These are phyloP conservation scores for Limonium bicolor DNA, from an alignment of 148 eudicot species.

Conservation along the genomic window DNA sequence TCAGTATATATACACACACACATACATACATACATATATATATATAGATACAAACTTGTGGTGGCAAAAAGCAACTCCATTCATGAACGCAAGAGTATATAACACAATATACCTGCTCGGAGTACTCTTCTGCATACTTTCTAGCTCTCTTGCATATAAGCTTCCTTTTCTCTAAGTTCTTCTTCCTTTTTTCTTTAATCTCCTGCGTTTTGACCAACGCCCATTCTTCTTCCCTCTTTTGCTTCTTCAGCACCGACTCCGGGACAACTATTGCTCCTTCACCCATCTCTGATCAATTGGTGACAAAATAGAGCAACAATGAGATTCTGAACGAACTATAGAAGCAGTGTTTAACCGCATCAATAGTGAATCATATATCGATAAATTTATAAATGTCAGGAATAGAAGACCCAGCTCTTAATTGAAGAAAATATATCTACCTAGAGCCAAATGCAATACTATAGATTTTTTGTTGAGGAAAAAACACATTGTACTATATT, in stretches of 20 bases:
- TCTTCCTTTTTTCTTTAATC: conserved; percentile 27
- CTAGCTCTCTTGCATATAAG: conserved; percentile 47
- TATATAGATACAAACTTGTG: no score
- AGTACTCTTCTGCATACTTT: conserved; percentile 59
- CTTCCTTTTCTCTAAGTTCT: conserved; percentile 56
- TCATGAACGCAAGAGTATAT: background rate
- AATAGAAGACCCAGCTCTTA: no score
- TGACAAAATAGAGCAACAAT: no score
- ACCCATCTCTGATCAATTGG: conserved; percentile 34
- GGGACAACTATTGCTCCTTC: conserved; percentile 41
- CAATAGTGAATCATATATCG: no score
- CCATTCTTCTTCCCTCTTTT: conserved; percentile 72
- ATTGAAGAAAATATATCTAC: no score
- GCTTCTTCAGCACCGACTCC: conserved; percentile 80
- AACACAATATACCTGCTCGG: conserved; percentile 22
- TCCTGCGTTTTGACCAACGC: conserved; percentile 43
- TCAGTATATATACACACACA: background rate
- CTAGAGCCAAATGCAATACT: no score
- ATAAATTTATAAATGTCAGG: no score
- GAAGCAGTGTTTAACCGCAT: no score
- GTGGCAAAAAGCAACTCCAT: background rate
- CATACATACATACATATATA: no score
- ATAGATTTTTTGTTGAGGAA: no score
- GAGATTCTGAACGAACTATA: no score
- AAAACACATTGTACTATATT: no score